Evolutionary conservation across 2,329 filamentous ascomycete genomes (phyloP).

Genomic region (Pestalotiopsis sp.): DNA sequence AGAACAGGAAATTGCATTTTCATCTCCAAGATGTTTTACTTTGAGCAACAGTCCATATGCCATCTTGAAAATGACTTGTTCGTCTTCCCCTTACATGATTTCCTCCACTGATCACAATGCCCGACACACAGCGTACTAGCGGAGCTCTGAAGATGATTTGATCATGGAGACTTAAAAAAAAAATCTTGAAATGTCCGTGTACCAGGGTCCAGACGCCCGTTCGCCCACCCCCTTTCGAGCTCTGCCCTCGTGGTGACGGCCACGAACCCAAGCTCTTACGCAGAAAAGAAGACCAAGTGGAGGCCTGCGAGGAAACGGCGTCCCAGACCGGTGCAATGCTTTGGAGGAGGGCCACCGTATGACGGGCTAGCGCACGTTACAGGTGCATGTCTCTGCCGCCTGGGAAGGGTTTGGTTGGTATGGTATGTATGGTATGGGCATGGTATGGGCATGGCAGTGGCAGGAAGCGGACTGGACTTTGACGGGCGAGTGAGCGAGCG

Average conservation of each 20-base stretch:
- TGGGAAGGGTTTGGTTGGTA: constrained; percentile 8
- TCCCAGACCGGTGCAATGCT: constrained; percentile 10
- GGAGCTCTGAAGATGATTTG: background rate
- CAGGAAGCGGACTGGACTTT: background rate
- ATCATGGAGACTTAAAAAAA: background rate
- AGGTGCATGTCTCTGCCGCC: constrained; percentile 16
- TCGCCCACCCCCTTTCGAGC: background rate
- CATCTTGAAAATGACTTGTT: no score
- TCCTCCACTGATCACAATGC: no score
- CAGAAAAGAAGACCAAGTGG: constrained; percentile 6
- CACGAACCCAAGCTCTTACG: background rate
- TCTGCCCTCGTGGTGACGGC: background rate
- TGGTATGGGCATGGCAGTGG: background rate
- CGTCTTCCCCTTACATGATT: no score
- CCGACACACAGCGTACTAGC: background rate
- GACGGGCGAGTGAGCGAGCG: background rate
- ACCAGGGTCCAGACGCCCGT: background rate
- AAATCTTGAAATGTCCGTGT: background rate
- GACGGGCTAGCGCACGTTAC: constrained; percentile 17
- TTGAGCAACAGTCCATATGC: no score
- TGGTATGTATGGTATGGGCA: background rate
- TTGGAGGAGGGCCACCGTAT: constrained; percentile 8
- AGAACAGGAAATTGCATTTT: no score
- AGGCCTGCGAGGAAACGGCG: constrained; percentile 8
- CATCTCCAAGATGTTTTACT: no score